Percentiles rank a stretch among this genome's conserved stretches.
Conservation (phyloP, 2,329 filamentous ascomycete species). For the Colletotrichum lini region DNA sequence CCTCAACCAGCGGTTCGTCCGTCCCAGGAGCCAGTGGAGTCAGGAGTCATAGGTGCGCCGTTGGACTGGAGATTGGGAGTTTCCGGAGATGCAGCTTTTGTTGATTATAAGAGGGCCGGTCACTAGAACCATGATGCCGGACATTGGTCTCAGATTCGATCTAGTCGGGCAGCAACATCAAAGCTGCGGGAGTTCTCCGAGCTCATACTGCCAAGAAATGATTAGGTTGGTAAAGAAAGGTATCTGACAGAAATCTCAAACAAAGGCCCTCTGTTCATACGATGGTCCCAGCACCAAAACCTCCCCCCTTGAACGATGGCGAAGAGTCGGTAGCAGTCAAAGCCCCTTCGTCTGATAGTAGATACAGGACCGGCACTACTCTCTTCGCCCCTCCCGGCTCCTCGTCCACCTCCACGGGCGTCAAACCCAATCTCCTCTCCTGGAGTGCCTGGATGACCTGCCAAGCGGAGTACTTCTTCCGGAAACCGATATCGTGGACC, state of each 20-base stretch:
- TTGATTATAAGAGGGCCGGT: no score
- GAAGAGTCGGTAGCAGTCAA: neutral
- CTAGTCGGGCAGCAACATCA: no score
- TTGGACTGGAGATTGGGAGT: no score
- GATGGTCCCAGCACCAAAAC: neutral
- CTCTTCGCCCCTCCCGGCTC: neutral
- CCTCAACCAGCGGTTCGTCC: no score
- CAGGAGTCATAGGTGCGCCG: no score
- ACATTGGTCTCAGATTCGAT: no score
- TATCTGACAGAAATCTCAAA: neutral
- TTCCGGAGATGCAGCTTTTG: no score
- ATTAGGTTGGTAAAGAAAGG: no score
- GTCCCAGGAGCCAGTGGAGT: no score
- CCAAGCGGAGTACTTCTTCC: neutral
- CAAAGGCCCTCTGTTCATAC: neutral
- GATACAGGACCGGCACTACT: neutral
- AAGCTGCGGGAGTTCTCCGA: no score
- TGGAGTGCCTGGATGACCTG: conserved; percentile 20
- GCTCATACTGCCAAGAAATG: no score
- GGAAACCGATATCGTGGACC: conserved; percentile 6
- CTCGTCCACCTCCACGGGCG: neutral
- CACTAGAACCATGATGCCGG: no score
- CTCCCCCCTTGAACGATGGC: neutral
- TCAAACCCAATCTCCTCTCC: neutral
- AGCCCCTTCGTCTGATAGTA: neutral